Conservation (phyloP, 2,329 filamentous ascomycete genomes). For the Colletotrichum aenigma region DNA sequence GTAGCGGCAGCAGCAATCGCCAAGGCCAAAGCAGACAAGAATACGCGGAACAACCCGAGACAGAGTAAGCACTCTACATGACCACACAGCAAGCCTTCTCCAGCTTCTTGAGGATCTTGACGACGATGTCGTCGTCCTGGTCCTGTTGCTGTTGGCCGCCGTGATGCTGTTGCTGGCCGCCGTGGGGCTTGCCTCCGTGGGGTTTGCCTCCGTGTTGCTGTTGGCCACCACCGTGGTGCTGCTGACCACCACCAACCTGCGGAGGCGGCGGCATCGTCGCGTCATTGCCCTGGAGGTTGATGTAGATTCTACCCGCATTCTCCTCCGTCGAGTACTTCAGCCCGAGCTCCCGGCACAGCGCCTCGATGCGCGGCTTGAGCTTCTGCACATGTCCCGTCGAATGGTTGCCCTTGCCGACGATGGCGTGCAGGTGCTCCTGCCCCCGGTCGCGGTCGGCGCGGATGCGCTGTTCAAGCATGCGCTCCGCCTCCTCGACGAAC, state of each 20-base stretch:
- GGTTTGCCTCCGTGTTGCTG: conserved; percentile 47
- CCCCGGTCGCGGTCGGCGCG: conserved; percentile 74
- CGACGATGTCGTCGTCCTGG: conserved; percentile 64
- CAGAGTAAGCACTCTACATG: conserved; percentile 58
- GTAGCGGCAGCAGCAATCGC: neutral
- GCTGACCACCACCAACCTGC: conserved; percentile 45
- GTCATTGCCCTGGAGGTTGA: conserved; percentile 80
- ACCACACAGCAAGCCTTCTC: conserved; percentile 75
- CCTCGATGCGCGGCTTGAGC: conserved; percentile 93
- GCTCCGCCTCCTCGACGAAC: conserved; percentile 92
- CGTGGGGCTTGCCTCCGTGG: conserved; percentile 34
- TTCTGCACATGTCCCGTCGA: conserved; percentile 83
- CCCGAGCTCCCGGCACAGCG: conserved; percentile 82
- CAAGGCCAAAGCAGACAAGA: neutral
- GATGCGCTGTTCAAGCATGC: conserved; percentile 87
- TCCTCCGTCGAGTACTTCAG: conserved; percentile 85
- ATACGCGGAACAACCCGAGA: neutral
- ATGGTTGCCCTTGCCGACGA: conserved; percentile 96
- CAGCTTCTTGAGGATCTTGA: conserved; percentile 67
- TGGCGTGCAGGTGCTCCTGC: conserved; percentile 87
- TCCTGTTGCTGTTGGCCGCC: conserved; percentile 48
- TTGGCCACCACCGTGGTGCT: conserved; percentile 43
- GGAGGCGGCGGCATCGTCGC: conserved; percentile 50
- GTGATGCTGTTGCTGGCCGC: conserved; percentile 36
- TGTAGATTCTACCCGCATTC: conserved; percentile 87